Base-by-base conservation (phyloP, 345 rosid genomes). In the Linum lewisii region DNA sequence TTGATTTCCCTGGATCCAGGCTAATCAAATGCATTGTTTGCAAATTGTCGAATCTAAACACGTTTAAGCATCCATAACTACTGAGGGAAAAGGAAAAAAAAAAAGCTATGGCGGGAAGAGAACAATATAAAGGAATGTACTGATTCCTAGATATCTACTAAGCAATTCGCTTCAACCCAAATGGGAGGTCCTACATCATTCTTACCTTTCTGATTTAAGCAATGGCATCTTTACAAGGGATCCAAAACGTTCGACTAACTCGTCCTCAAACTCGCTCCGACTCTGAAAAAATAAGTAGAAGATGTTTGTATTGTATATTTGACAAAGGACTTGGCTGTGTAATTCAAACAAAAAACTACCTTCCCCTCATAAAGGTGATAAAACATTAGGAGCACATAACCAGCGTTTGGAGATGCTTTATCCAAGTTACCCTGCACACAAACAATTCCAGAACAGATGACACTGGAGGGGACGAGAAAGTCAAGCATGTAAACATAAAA, bases 331-430 rank as follows among this genome's bases (percentile, higher is more conserved):
- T 53, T 7, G 32, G 53, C 21, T 51, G 16, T 51, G 59, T 50
- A 59, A 21, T 64, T 57, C 59, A n/a, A 4, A 32, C 21, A 62
- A 26, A 37, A 62, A 42, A 67, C 38, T 84, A 82, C 99, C 93
- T 93, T 93, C 66, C 95, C 95, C 72, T 93, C 97, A 62, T 89
- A 89, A 63, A 93, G 95, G 73, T 89, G 89, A 76, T 89, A 85
- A 72, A 93, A 93, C 97, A 93, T 85, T 55, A 89, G 77, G 65
- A 93, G 84, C 70, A 93, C 99, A 76, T 82, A 85, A 47, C 99
- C 99, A 61, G 86, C 95, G 72, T 85, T 93, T 65, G 81, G 73
- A 70, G 94, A 83, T 45, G 73, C 73, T 70, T 83, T 89, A 76
- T 93, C 99, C 60, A 93, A 90, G 79, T 89, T 89, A n/a, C 99